Evolutionary conservation across 73 alveolate species (phyloP).

Genomic region (Uronychia binucleata): DNA sequence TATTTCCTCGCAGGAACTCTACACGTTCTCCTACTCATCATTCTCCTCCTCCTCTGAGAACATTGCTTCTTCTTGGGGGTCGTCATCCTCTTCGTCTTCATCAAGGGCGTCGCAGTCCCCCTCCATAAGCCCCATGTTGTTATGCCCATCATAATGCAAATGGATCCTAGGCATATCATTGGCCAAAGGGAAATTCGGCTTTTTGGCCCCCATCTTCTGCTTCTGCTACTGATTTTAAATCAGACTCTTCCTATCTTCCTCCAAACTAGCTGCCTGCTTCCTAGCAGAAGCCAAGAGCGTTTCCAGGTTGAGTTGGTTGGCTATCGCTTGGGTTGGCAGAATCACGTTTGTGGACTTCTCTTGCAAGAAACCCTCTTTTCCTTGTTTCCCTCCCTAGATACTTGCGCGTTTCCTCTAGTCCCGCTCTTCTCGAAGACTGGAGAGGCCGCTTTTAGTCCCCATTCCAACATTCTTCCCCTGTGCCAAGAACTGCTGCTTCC

Average conservation of each 20-base stretch:
- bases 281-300: not conserved
- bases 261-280: too few species aligned
- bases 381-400: not conserved
- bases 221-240: too few species aligned
- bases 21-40: not conserved
- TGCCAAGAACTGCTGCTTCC: not conserved
- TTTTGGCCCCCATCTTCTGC: too few species aligned
- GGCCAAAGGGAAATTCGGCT: not conserved
- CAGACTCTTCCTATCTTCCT: too few species aligned
- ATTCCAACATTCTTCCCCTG: too few species aligned
- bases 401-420: not conserved
- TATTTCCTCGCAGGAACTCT: not conserved
- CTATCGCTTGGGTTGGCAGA: not conserved
- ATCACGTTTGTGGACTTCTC: not conserved
- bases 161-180: not conserved
- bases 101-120: not conserved
- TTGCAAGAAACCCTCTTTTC: not conserved
- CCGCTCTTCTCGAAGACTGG: not conserved
- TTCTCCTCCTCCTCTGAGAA: not conserved
- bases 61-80: not conserved
- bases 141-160: not conserved
- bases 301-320: not conserved
- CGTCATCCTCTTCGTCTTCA: not conserved
- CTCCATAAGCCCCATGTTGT: not conserved
- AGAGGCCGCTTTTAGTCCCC: not conserved